Evolutionary conservation across 2,329 filamentous ascomycete species (phyloP).

Genomic region (Cyphellophora attinorum): DNA sequence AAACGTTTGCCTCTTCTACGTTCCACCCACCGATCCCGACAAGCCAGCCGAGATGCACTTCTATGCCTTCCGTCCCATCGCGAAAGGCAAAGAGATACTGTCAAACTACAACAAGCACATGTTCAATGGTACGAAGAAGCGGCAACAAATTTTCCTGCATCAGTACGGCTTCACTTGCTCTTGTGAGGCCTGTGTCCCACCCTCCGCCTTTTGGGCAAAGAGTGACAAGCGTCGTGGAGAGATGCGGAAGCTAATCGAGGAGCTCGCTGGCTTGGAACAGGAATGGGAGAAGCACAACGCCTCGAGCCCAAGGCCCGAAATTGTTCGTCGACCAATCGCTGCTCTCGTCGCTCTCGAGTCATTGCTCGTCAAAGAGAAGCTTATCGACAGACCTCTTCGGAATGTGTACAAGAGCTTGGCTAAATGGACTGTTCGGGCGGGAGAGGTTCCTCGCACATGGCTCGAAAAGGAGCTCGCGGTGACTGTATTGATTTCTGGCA

Average conservation of each 20-base stretch:
- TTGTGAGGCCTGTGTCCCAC: constrained; percentile 14
- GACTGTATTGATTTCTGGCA: constrained; percentile 9
- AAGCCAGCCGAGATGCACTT: constrained; percentile 10
- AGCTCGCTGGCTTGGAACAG: constrained; percentile 9
- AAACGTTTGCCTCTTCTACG: constrained; percentile 15
- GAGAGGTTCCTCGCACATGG: constrained; percentile 7
- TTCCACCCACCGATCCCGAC: constrained; percentile 1
- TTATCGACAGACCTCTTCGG: constrained; percentile 11
- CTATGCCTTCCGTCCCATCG: constrained; percentile 13
- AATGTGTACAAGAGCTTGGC: constrained; percentile 14
- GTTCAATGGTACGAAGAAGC: constrained; percentile 4
- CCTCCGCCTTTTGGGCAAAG: constrained; percentile 13
- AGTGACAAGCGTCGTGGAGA: constrained; percentile 14
- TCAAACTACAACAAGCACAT: constrained; percentile 15
- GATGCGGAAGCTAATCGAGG: constrained; percentile 10
- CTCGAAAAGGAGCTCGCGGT: constrained; percentile 9
- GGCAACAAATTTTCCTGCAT: constrained; percentile 11
- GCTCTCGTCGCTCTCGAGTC: constrained; percentile 8
- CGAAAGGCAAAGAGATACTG: constrained; percentile 13
- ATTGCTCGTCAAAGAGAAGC: constrained; percentile 13
- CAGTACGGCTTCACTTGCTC: constrained; percentile 16
- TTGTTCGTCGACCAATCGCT: constrained; percentile 3
- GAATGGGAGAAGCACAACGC: constrained; percentile 1
- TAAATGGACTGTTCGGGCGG: constrained; percentile 12
- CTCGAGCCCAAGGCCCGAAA: neutral